Base-by-base conservation (phyloP, 257 asterid genomes). In the Dorcoceras hygrometricum region DNA sequence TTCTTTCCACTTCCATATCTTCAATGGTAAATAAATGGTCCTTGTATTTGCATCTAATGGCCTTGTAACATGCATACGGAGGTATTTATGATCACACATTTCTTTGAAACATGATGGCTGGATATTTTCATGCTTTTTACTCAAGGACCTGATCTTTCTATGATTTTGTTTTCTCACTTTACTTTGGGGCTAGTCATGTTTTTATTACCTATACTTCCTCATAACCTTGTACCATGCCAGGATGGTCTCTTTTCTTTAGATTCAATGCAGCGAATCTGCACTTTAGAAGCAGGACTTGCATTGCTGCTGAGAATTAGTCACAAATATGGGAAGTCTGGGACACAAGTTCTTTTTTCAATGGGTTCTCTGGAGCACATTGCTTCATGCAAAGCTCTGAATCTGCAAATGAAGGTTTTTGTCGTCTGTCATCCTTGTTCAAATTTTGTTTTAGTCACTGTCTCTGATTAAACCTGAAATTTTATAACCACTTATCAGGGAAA, bases 321-420 rank as follows among this genome's bases (percentile, higher is more conserved):
- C 80, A 86, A 87, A 69, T 90, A 88, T 60, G 95, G 99, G 55
- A 90, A 87, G 73, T 80, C 95, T 43, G 96, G 97, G 20, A 79
- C 96, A 59, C 95, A 90, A 74, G 93, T 81, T 78, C 82, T 90
- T n/a, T 90, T 88, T 67, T 88, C 99, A 54, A 90, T 90, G 95
- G 95, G 95, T 65, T 86, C 90, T 57, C 73, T 87, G 67, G 96
- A 90, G 81, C 89, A 87, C 70, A 78, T 94, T 75, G 74, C 93
- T 62, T 80, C 90, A 27, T 90, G 95, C 79, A 81, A 72, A 75
- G 95, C 88, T 65, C 78, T 94, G 56, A 86, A 76, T 69, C 77
- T 85, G 77, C 95, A 88, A 77, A 46, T 88, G 46, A 90, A 90
- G 95, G 96, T 86, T 70, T 70, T 63, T 50, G 25, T 28, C 26